Base-by-base conservation (phyloP, 2,329 filamentous ascomycete species). In the Tothia fuscella region DNA sequence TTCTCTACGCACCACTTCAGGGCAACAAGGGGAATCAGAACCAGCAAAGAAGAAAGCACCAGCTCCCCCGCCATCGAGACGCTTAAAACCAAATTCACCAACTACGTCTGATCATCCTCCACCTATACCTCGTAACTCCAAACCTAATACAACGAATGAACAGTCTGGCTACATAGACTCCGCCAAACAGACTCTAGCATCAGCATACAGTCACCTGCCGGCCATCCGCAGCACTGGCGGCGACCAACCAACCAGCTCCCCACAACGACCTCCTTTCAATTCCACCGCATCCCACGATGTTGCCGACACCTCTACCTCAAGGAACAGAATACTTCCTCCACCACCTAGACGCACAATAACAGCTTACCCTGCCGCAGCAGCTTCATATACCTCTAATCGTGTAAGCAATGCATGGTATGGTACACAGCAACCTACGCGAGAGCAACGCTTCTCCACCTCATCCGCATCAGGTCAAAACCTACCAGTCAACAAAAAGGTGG, bases 401-500 rank as follows among this genome's bases (percentile, higher is more conserved):
- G 56, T 63, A 10, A 56, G 53, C 20, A 44, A 22, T 14, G 41
- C 42, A 21, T 41, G 37, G 38, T 21, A n/a, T 10, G 28, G 35
- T 13, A 25, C 30, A 6, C 22, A 30, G 7, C 14, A n/a, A 20
- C n/a, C n/a, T n/a, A n/a, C n/a, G n/a, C n/a, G n/a, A n/a, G n/a
- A n/a, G n/a, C n/a, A n/a, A n/a, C n/a, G n/a, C n/a, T n/a, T n/a
- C n/a, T n/a, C n/a, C n/a, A 29, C 29, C 21, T n/a, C 19, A 9
- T 21, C 13, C 6, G 35, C 35, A 2, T 41, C 39, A 28, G 16
- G 48, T 30, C 53, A 53, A 37, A 45, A 45, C 30, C 43, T 44
- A 4, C 52, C 43, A 19, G 28, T 64, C 38, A 84, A 76, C 57
- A 85, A 81, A 62, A 80, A 83, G 49, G 66, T 86, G 42, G 78